Percentiles rank a stretch among this genome's conserved stretches.
Conservation (phyloP, 805 yeast species). For the Babjeviella inositovora region DNA sequence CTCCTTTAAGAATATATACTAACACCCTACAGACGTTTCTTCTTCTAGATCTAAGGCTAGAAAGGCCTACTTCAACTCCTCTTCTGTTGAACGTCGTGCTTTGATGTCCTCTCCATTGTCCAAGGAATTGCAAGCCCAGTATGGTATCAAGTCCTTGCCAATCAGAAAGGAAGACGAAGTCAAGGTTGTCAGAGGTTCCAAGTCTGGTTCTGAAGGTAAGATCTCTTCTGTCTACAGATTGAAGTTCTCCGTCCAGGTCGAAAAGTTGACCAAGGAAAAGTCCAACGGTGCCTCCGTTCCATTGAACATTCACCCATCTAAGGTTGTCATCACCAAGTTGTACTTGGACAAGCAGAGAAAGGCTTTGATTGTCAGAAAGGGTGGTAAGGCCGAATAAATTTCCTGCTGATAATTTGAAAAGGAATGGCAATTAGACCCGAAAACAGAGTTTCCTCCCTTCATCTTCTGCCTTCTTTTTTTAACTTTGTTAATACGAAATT, state of each 20-base stretch:
- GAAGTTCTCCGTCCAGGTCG: constrained; percentile 91
- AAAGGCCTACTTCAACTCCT: constrained; percentile 98
- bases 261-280: constrained; percentile 95
- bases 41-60: constrained; percentile 98
- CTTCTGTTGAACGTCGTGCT: constrained; percentile 88
- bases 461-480: too few relatives aligned
- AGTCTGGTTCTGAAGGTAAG: constrained; percentile 99
- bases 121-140: constrained; percentile 95
- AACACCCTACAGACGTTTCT: constrained; percentile 64
- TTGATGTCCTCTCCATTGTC: constrained; percentile 97
- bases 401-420: too few relatives aligned
- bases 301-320: constrained; percentile 95
- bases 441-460: too few relatives aligned
- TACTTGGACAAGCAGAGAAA: constrained; percentile 98
- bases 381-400: constrained; percentile 87
- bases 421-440: too few relatives aligned
- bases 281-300: constrained; percentile 96
- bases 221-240: constrained; percentile 97
- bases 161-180: constrained; percentile 97
- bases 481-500: too few relatives aligned
- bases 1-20: constrained; percentile 5
- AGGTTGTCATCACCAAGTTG: constrained; percentile 96
- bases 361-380: constrained; percentile 93
- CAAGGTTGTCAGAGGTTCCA: constrained; percentile 92
- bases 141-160: constrained; percentile 91